phyloP scores from a whole-genome alignment of 2,329 filamentous ascomycete genomes.

The Sphaceloma murrayae region DNA sequence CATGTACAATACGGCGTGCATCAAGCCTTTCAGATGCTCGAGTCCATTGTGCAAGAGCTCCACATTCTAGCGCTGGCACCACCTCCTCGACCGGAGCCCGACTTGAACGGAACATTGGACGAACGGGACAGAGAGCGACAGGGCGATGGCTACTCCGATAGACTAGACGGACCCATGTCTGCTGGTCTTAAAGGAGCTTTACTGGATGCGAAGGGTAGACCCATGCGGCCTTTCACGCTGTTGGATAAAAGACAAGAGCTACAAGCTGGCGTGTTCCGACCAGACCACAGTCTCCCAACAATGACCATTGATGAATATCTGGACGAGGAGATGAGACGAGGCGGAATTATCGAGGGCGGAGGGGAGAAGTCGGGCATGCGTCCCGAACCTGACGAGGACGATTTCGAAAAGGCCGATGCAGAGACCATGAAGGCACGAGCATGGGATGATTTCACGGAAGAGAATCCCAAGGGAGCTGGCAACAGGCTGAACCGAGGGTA shows the following conservation, averaged over 20 bases:
- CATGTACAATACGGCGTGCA: constrained; percentile 65
- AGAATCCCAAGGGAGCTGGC: constrained; percentile 73
- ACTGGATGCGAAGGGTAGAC: constrained; percentile 68
- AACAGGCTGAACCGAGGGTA: constrained; percentile 74
- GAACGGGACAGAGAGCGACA: constrained; percentile 35
- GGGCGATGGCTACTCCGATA: constrained; percentile 54
- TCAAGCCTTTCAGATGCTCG: constrained; percentile 76
- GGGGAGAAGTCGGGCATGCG: constrained; percentile 62
- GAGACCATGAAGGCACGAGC: constrained; percentile 88
- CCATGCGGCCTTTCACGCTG: constrained; percentile 82
- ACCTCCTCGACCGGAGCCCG: constrained; percentile 33
- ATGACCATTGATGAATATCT: constrained; percentile 98
- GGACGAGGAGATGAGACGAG: constrained; percentile 74
- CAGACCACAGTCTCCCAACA: constrained; percentile 86
- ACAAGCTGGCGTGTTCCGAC: constrained; percentile 71
- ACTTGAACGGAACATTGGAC: constrained; percentile 36
- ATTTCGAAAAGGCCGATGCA: constrained; percentile 74
- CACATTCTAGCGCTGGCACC: constrained; percentile 67
- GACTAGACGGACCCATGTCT: constrained; percentile 56
- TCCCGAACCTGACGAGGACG: constrained; percentile 76
- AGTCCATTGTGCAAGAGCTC: constrained; percentile 73
- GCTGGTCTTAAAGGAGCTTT: constrained; percentile 56
- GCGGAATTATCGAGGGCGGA: constrained; percentile 84
- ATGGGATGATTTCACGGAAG: constrained; percentile 92
- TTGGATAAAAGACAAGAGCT: constrained; percentile 67